Percentiles rank a stretch among this genome's conserved stretches.
Conservation (phyloP, 331 rosid species). For the Rhamnella rubrinervis region DNA sequence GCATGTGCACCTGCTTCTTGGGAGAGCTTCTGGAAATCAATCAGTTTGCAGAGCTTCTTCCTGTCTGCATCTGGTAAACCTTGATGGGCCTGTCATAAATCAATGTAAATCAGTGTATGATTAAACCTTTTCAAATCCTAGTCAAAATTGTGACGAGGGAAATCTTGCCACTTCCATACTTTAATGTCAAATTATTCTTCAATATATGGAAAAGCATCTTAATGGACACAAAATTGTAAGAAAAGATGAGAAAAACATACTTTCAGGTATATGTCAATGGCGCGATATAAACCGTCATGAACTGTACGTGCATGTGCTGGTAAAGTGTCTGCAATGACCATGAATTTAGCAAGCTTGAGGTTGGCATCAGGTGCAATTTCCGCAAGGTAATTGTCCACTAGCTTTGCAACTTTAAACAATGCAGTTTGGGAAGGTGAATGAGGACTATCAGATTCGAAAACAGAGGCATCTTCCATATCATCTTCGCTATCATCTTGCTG, state of each 20-base stretch:
- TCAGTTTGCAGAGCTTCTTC: conserved; percentile 79
- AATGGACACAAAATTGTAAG: conserved; percentile 7
- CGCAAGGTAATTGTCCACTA: conserved; percentile 91
- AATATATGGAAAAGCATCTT: neutral
- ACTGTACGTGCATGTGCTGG: conserved; percentile 83
- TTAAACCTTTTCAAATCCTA: neutral
- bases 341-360: conserved; percentile 82
- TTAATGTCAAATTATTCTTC: neutral
- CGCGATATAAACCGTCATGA: conserved; percentile 91
- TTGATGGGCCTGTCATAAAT: conserved; percentile 78
- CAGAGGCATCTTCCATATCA: conserved; percentile 77
- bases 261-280: conserved; percentile 85
- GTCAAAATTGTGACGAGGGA: neutral
- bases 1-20: conserved; percentile 99
- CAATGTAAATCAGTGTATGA: conserved; percentile 18
- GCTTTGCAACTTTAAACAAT: conserved; percentile 72
- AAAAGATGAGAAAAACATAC: conserved; percentile 39
- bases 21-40: conserved; percentile 94
- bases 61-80: conserved; percentile 73
- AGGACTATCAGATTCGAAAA: conserved; percentile 88
- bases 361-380: conserved; percentile 98
- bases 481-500: conserved; percentile 98
- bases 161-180: neutral
- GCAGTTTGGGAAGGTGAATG: conserved; percentile 83
- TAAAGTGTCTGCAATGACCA: conserved; percentile 83